These are phyloP conservation scores for Caryopteris hybrid DNA, from an alignment of 305 asterid species.

Conservation along the genomic window DNA sequence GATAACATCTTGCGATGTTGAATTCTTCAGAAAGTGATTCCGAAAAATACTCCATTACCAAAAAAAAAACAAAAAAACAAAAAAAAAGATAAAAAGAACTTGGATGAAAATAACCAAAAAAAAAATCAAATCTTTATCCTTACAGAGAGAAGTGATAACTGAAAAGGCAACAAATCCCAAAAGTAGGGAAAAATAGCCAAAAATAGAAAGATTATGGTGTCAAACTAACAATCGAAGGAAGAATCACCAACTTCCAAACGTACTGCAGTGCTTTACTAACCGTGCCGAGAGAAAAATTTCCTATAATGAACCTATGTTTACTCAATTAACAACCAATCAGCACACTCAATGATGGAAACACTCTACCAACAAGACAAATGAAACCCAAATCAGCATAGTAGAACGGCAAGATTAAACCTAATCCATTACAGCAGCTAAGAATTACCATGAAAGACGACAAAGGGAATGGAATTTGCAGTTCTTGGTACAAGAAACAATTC, in stretches of 20 bases:
- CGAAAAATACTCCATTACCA: too few relatives aligned
- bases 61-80: too few relatives aligned
- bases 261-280: neutral
- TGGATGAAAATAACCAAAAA: too few relatives aligned
- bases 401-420: neutral
- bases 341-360: neutral
- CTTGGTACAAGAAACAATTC: constrained; percentile 34
- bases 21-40: neutral
- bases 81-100: too few relatives aligned
- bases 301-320: neutral
- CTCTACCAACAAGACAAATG: neutral
- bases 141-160: constrained; percentile 1
- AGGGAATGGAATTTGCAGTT: constrained; percentile 53
- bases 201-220: neutral
- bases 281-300: neutral
- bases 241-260: neutral
- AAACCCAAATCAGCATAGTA: neutral
- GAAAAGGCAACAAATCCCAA: constrained; percentile 2
- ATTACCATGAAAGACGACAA: constrained; percentile 88
- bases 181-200: neutral
- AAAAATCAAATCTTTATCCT: neutral
- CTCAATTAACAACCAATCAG: neutral
- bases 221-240: neutral
- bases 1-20: neutral
- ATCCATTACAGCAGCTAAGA: neutral